Evolutionary conservation across 2,329 filamentous ascomycete genomes (phyloP).

Genomic region (Huntiella omanensis): DNA sequence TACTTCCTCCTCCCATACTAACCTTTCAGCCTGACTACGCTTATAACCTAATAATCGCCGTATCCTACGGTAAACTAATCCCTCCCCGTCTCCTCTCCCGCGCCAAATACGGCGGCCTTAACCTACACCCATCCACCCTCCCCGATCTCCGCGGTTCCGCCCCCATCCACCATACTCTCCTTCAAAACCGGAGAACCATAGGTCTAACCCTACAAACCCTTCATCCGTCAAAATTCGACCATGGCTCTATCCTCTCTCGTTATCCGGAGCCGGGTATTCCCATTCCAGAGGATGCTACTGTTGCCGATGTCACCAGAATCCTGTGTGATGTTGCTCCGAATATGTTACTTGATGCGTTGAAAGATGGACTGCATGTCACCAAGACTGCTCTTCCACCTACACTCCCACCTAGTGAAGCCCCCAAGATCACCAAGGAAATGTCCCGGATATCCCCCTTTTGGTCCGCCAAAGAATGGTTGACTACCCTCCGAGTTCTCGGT

Average conservation of each 20-base stretch:
- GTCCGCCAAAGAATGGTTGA: neutral
- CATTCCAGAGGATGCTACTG: conserved; percentile 26
- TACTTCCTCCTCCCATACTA: conserved; percentile 1
- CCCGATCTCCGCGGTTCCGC: conserved; percentile 80
- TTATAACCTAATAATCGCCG: conserved; percentile 69
- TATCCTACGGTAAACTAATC: conserved; percentile 86
- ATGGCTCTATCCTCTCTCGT: conserved; percentile 57
- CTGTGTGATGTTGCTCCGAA: conserved; percentile 47
- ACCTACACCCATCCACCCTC: conserved; percentile 81
- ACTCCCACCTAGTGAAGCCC: conserved; percentile 31
- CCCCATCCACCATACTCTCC: conserved; percentile 68
- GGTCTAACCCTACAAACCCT: conserved; percentile 81
- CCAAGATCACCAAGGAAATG: conserved; percentile 52
- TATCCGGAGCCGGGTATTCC: conserved; percentile 39
- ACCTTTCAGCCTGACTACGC: conserved; percentile 31
- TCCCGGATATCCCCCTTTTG: conserved; percentile 24
- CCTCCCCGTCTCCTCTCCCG: conserved; percentile 52
- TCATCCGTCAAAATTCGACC: conserved; percentile 57
- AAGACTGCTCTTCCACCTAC: conserved; percentile 20
- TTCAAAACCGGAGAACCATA: conserved; percentile 39
- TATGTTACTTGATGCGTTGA: conserved; percentile 50
- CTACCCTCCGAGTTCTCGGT: conserved; percentile 40
- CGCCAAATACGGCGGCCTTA: conserved; percentile 70
- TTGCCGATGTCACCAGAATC: conserved; percentile 22
- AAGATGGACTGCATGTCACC: conserved; percentile 42